Percentiles rank a stretch among this genome's conserved stretches.
Conservation (phyloP, 1,284 basidiomycete genomes). For the Trichosporon sp. region DNA sequence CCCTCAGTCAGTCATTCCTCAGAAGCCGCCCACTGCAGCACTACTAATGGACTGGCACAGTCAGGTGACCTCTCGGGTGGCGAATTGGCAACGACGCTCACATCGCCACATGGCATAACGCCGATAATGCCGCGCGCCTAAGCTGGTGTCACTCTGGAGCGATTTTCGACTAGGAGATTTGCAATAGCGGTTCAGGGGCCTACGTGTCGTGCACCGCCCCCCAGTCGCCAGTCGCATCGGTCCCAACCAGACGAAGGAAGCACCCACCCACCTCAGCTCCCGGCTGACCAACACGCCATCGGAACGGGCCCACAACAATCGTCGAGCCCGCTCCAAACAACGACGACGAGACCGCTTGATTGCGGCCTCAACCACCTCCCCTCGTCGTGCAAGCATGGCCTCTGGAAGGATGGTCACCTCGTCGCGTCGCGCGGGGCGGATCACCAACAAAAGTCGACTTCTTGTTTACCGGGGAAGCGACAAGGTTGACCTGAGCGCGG, state of each 20-base stretch:
- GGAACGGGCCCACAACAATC: conserved; percentile 8
- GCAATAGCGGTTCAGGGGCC: conserved; percentile 3
- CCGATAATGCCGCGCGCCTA: background rate
- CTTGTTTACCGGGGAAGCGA: conserved; percentile 77
- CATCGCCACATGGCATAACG: background rate
- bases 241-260: conserved; percentile 1
- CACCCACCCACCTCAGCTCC: conserved; percentile 1
- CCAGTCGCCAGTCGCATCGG: background rate
- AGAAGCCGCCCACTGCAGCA: background rate
- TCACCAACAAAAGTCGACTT: conserved; percentile 84
- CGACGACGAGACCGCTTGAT: conserved; percentile 18
- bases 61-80: background rate
- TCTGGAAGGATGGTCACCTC: conserved; percentile 35
- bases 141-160: background rate
- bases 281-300: conserved; percentile 7
- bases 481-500: conserved; percentile 68
- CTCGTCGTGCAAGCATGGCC: conserved; percentile 11
- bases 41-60: background rate
- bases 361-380: conserved; percentile 13
- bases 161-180: background rate
- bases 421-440: conserved; percentile 50
- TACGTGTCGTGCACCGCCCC: conserved; percentile 4
- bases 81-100: background rate
- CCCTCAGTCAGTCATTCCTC: background rate
- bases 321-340: conserved; percentile 17